Base-by-base conservation (phyloP, 2,329 filamentous ascomycete genomes). In the Monilinia laxa region DNA sequence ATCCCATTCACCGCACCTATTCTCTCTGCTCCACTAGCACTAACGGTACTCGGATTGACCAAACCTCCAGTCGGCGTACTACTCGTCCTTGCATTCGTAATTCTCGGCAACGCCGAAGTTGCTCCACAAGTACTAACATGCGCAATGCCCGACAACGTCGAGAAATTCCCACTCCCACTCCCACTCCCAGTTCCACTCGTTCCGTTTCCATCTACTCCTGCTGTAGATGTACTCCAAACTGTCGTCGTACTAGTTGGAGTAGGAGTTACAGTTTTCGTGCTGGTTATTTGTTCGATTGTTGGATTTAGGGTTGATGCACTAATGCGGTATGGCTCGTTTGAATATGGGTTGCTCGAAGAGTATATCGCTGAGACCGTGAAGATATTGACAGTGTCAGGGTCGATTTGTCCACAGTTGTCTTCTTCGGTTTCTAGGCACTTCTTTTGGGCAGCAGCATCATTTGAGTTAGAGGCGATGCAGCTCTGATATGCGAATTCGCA, bases 401-500 rank as follows among this genome's bases (percentile, higher is more conserved):
- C 63, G 23, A 75, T 67, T 9, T 69, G 80, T 66, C 87, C 87
- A 75, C 87, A 90, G 62, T 78, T 74, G 56, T 79, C 72, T 64
- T 79, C 75, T 47, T 77, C 68, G 51, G 68, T 69, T 3, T 40
- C 72, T 51, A 74, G 78, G 81, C 87, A 90, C 59, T 75, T 68
- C 57, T 76, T 70, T 72, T 84, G 80, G 64, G 76, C 78, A 68
- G 80, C 74, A 51, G 79, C 75, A 69, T 84, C 78, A 68, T 81
- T 76, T 71, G 80, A 77, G 71, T 81, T 71, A 67, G 76, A 73
- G 25, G 69, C 16, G 67, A 83, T 80, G 73, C 83, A 85, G 70
- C 83, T 79, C 40, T 69, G 70, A 73, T 77, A 85, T 78, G 81
- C 84, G 70, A 77, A 78, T 72, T 82, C 74, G 80, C 87, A 90